phyloP scores from a whole-genome alignment of 306 rosid species.

The Cucurbita ficifolia region DNA sequence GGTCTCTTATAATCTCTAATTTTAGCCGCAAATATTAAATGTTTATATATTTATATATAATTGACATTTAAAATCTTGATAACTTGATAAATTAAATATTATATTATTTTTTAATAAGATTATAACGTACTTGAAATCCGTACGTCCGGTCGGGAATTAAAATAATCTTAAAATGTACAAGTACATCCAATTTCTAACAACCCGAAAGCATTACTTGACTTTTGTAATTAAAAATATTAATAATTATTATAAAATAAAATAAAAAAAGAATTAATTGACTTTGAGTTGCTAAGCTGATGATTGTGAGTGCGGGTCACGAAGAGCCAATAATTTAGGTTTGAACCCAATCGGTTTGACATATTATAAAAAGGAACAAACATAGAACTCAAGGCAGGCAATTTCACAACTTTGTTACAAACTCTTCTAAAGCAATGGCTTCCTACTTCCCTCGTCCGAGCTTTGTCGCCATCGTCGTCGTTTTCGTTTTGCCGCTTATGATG shows the following conservation, averaged over 20 bases:
- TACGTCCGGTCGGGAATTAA: not conserved
- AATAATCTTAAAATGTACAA: not conserved
- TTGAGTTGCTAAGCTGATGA: not conserved
- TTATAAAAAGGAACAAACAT: not conserved
- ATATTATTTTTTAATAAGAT: no score
- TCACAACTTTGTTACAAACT: not conserved
- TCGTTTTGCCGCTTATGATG: constrained; percentile 19
- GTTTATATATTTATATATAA: no score
- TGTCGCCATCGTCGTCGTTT: constrained; percentile 13
- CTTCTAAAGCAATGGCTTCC: not conserved
- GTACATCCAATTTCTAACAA: not conserved
- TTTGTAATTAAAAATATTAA: not conserved
- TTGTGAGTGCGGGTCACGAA: constrained; percentile 6
- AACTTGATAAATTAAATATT: no score
- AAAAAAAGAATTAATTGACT: not conserved
- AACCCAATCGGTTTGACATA: not conserved
- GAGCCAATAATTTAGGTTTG: not conserved
- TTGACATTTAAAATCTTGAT: no score
- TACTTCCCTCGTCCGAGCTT: not conserved
- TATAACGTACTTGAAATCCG: not conserved
- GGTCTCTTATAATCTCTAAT: no score
- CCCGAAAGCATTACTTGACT: not conserved
- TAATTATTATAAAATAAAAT: not conserved
- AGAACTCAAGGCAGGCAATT: not conserved
- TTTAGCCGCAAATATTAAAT: no score